Base-by-base conservation (phyloP, 1,284 basidiomycete genomes). In the Testicularia cyperi region DNA sequence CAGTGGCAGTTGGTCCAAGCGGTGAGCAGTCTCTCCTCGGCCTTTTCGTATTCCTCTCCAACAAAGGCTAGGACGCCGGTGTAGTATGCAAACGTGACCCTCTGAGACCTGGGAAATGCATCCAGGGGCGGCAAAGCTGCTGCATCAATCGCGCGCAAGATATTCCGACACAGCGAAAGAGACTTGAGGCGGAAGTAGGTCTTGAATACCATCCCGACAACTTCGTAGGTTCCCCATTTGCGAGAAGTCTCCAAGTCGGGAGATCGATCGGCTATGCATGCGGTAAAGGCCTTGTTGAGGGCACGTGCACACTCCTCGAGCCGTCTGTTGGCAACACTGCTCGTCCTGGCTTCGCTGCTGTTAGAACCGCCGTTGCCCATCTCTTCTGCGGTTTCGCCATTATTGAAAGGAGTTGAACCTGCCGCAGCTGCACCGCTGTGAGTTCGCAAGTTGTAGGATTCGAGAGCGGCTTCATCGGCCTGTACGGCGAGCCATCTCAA, bases 161-260 rank as follows among this genome's bases (percentile, higher is more conserved):
- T 88, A 73, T 92, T 96, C 75, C 90, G 90, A 39, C 91, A 88
- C 13, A 97, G 80, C 6, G 90, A 87, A 75, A 95, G 90, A 49
- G 88, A 85, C 77, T 88, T 88, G 34, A 97, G 85, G 88, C 92
- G 72, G 81, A 97, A 96, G 79, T 98, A 98, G 38, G 86, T 89
- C 76, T 96, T 95, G 78, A 98, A 81, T 27, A 92, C 85, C 51
- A 95, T 80, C 6, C 87, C 88, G 1, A 92, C 92, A n/a, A 95
- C 83, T 68, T 92, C 90, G 78, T 97, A 98, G 0, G 92, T 85
- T 3, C 92, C 94, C 85, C 86, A 91, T 78, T 91, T 90, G 41
- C 90, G 81, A n/a, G 20, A 84, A 80, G 45, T 86, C 82, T 43
- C 86, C 87, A 43, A 78, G 81, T 66, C 87, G 85, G 61, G 57